A percentile compares a stretch with the other conserved stretches of the same genome.
Evolutionary conservation across 169 alveolate species (phyloP).

Genomic region (Toxoplasma gondii): DNA sequence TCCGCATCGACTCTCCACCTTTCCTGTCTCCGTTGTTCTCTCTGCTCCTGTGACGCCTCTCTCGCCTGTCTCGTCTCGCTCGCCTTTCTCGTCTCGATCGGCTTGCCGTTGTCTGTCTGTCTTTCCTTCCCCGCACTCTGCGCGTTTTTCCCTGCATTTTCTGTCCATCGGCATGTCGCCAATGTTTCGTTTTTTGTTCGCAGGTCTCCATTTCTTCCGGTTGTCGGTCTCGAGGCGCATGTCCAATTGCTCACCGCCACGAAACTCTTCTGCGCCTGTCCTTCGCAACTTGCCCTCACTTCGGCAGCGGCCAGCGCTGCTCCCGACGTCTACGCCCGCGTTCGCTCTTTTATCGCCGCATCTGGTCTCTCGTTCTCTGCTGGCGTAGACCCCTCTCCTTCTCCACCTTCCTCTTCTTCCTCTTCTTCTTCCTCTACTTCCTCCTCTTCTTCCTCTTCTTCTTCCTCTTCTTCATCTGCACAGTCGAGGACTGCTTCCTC

Average conservation of each 20-base stretch:
- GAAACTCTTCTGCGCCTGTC: constrained; percentile 59
- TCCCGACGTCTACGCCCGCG: background rate
- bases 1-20: no score
- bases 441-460: background rate
- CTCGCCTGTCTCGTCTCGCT: no score
- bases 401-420: background rate
- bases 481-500: background rate
- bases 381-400: background rate
- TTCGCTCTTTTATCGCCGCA: background rate
- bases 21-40: no score
- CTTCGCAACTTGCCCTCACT: background rate
- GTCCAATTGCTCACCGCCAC: constrained; percentile 62
- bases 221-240: constrained; percentile 62
- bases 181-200: no score
- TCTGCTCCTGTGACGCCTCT: no score
- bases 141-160: no score
- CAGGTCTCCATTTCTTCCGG: background rate
- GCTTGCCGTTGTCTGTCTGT: no score
- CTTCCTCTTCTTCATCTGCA: background rate
- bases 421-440: background rate
- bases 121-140: no score
- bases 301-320: background rate
- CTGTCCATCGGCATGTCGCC: no score
- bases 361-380: background rate
- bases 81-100: no score